Evolutionary conservation across 495 filamentous ascomycete species (phyloP).

Genomic region (Tuber brumale): DNA sequence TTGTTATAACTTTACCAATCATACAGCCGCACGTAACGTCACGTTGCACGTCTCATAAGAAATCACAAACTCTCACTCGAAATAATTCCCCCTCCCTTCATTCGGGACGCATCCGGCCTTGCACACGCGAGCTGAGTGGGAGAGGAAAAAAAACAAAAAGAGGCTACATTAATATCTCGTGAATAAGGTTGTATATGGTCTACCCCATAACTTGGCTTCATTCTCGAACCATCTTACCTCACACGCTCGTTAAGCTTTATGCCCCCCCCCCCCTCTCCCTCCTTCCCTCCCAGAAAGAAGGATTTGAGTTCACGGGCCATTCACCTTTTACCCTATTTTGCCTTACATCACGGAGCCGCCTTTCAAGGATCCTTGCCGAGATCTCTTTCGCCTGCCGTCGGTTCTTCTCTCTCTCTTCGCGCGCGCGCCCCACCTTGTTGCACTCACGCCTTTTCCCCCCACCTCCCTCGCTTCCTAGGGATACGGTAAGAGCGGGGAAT

Average conservation of each 20-base stretch:
- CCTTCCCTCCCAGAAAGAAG: neutral
- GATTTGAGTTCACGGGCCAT: neutral
- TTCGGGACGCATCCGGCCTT: neutral
- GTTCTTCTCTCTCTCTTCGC: neutral
- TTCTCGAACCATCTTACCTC: neutral
- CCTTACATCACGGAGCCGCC: neutral
- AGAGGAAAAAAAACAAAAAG: neutral
- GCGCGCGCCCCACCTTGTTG: neutral
- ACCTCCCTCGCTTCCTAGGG: neutral
- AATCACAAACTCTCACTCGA: neutral
- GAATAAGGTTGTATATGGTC: neutral
- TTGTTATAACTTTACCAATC: neutral
- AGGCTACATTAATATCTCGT: neutral
- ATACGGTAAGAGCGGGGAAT: neutral
- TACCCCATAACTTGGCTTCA: neutral
- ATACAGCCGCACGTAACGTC: conserved; percentile 4
- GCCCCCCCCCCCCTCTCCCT: neutral
- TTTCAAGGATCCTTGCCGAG: neutral
- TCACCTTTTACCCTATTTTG: neutral
- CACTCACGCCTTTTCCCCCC: neutral
- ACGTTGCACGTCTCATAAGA: neutral
- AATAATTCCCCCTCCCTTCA: neutral
- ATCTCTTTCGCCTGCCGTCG: neutral
- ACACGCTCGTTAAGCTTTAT: neutral
- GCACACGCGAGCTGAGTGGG: neutral